Evolutionary conservation across 2,329 filamentous ascomycete genomes (phyloP), one percentile per base, ranked within the genome.

Genomic region (Trichothecium sympodiale): DNA sequence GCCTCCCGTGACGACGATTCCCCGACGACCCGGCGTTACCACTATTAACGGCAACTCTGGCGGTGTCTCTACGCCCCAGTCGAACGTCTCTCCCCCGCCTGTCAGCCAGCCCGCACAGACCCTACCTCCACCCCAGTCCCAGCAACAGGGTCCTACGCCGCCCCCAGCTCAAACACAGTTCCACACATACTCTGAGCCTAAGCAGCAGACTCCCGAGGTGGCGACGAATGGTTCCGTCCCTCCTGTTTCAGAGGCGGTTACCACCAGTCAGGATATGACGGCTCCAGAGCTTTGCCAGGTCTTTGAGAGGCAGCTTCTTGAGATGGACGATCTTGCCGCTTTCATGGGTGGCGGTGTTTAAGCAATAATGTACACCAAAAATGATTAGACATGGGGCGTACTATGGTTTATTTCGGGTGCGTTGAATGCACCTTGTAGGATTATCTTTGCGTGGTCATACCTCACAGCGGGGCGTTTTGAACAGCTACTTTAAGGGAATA

Each of bases 281-380:
- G 67, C 71, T 0, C 62, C 65, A 5, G 72, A 77, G 48, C 58
- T 77, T 13, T 77, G 73, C 46, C 56, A 59, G 12, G 72, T 72
- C 0, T 77, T 77, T 45, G 73, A 77, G 56, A 60, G 70, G 23
- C 72, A 77, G 51, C 60, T 77, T 1, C 57, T 77, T 9, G 72
- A 77, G 49, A 58, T 77, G 6, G 72, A 77, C 41, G 72, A 77
- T 46, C 62, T 77, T 9, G 72, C 72, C 23, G 72, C 72, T 3
- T 76, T 77, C 36, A 77, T 77, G 72, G 72, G 72, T 15, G 72
- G 72, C 15, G 72, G 72, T 40, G 72, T 77, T 42, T 77, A 31
- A 26, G 23, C 14, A 35, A 8, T 8, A 26, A 6, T 6, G 20
- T 25, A 25, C 10, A 25, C 20, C 20, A 6, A 25, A 10, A 10